Evolutionary conservation across 169 alveolate genomes (phyloP).

Genomic region (Perkinsus olseni): DNA sequence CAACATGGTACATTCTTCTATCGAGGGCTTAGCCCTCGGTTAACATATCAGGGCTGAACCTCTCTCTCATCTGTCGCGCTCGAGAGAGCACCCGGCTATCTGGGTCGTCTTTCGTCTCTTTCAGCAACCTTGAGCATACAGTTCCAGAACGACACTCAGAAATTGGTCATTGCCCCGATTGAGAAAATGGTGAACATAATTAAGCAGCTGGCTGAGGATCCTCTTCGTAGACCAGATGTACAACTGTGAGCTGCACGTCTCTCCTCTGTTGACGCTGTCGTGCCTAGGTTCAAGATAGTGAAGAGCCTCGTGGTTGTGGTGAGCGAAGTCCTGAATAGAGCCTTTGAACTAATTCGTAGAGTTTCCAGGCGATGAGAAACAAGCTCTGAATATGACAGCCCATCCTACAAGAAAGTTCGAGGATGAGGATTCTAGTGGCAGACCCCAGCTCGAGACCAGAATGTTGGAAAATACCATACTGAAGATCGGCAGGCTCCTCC

Average conservation of each 20-base stretch:
- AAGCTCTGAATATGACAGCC: no score
- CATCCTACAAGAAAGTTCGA: not conserved
- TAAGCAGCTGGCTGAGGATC: slow-evolving; percentile 59
- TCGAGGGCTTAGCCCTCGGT: no score
- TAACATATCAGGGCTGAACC: no score
- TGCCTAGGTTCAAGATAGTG: no score
- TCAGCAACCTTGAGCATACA: slow-evolving; percentile 6
- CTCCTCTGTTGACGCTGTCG: no score
- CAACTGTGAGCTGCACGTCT: no score
- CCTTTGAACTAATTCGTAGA: no score
- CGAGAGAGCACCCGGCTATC: no score
- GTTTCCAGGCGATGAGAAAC: not conserved
- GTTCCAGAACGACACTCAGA: slow-evolving; percentile 43
- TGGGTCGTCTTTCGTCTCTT: not conserved
- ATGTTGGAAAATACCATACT: slow-evolving; percentile 50
- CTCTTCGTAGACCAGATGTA: slow-evolving; percentile 42
- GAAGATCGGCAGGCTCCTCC: slow-evolving; percentile 46
- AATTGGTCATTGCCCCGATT: slow-evolving; percentile 54
- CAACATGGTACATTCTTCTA: no score
- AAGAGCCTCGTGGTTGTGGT: no score
- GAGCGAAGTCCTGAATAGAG: no score
- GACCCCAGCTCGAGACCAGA: slow-evolving; percentile 20
- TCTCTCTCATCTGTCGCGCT: no score
- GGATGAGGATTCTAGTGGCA: not conserved
- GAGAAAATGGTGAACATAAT: slow-evolving; percentile 56